Conservation (phyloP, 1,284 basidiomycete genomes). For the Trichosporon asahii region DNA sequence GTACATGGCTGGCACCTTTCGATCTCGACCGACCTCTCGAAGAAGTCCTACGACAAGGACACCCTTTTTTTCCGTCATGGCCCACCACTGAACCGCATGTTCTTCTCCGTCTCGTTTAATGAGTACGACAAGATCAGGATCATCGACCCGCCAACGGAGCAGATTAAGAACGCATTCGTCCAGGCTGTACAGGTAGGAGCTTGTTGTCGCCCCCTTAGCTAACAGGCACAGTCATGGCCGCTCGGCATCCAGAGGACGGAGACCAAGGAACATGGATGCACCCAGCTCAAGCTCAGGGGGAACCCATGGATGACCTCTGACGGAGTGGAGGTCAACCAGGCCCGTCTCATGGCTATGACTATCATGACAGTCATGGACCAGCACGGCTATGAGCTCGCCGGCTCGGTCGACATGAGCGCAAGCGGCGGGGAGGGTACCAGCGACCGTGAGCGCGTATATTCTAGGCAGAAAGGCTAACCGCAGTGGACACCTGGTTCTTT, state of each 20-base stretch:
- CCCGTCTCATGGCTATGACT: slow-evolving; percentile 30
- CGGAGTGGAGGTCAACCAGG: slow-evolving; percentile 30
- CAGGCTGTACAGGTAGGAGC: slow-evolving; percentile 34
- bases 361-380: slow-evolving; percentile 39
- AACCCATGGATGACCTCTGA: slow-evolving; percentile 37
- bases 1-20: slow-evolving; percentile 39
- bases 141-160: slow-evolving; percentile 40
- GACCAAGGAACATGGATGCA: slow-evolving; percentile 37
- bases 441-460: slow-evolving; percentile 16
- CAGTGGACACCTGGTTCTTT: slow-evolving; percentile 49
- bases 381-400: slow-evolving; percentile 40
- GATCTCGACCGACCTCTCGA: slow-evolving; percentile 35
- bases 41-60: slow-evolving; percentile 43
- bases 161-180: slow-evolving; percentile 32
- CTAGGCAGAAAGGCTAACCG: neutral
- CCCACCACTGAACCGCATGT: slow-evolving; percentile 30
- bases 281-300: slow-evolving; percentile 42
- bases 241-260: slow-evolving; percentile 37
- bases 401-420: slow-evolving; percentile 38
- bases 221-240: slow-evolving; percentile 31
- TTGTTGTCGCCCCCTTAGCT: neutral
- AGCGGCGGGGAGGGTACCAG: slow-evolving; percentile 18
- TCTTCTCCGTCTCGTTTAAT: slow-evolving; percentile 43
- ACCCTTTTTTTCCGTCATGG: slow-evolving; percentile 40
- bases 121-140: slow-evolving; percentile 46